Evolutionary conservation across 148 eudicot species (phyloP), one percentile per base, ranked within the genome.

Genomic region (Chenopodium album): DNA sequence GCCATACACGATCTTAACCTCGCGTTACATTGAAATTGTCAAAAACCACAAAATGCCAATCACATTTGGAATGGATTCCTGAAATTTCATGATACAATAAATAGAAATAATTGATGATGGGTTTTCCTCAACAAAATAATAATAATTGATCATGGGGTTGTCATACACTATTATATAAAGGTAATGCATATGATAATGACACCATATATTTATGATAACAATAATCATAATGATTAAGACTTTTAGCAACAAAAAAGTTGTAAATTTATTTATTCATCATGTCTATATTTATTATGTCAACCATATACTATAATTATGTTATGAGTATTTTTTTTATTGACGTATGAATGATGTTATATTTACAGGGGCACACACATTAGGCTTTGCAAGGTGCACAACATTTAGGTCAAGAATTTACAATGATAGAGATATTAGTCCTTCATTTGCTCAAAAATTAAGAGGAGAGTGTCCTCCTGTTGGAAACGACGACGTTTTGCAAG

Each of bases 331-430:
- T 34, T 71, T 26, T 16, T 3, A 23, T 4, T 71, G 74, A 69
- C 74, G 13, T n/a, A 20, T 71, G 17, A 41, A 71, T 54, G 76
- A 71, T 73, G 47, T 13, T 9, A 67, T 14, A 60, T 20, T 54
- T 44, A 80, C 66, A 87, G 89, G 89, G 4, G 88, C 85, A 73
- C 95, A 92, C 81, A 87, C 92, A 1, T 32, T 92, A 47, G 93
- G 96, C 9, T 88, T 83, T 41, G 84, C 95, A 11, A 87, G 89
- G 26, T 90, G 95, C 76, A 3, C 11, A 7, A 12, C 78, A 81
- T 92, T 88, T 80, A 80, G 86, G 23, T n/a, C 84, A 62, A 90
- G 87, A 76, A 92, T 90, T 23, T 87, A 90, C 80, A 87, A 83
- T 34, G 91, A 92, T 54, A 66, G 76, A 22, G 76, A 87, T 76